phyloP scores from a whole-genome alignment of 768 basidiomycete genomes.

The Rubroboletus pulcherrimus region DNA sequence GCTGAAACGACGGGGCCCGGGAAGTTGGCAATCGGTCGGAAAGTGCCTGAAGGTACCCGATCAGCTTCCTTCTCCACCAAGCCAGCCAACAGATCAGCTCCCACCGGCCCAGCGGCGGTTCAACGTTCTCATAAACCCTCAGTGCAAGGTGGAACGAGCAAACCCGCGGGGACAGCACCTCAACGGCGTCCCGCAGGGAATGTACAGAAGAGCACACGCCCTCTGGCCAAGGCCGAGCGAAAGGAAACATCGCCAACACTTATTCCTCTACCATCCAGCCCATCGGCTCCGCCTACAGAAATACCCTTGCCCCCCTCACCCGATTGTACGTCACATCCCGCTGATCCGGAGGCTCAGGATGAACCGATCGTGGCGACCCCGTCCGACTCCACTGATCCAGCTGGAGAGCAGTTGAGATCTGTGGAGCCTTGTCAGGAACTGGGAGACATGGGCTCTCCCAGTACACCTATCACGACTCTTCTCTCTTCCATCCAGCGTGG shows the following conservation, averaged over 20 bases:
- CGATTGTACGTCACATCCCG: neutral
- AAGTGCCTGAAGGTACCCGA: conserved; percentile 4
- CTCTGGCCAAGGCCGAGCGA: conserved; percentile 8
- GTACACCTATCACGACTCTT: conserved; percentile 66
- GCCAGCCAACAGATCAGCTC: neutral
- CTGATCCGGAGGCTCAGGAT: conserved; percentile 3
- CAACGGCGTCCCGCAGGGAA: conserved; percentile 6
- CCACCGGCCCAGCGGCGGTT: neutral
- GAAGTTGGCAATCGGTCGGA: conserved; percentile 9
- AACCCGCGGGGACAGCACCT: conserved; percentile 2
- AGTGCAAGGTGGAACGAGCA: conserved; percentile 6
- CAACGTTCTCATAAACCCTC: conserved; percentile 12
- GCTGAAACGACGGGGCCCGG: neutral
- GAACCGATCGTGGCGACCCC: neutral
- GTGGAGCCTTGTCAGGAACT: conserved; percentile 1
- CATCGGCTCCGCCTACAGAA: conserved; percentile 16
- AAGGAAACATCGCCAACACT: conserved; percentile 17
- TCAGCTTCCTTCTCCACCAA: conserved; percentile 8
- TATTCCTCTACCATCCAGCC: conserved; percentile 20
- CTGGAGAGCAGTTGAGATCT: neutral
- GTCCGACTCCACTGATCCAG: neutral
- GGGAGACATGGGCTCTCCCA: conserved; percentile 20
- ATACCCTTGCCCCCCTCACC: conserved; percentile 23
- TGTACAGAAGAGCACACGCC: conserved; percentile 8
- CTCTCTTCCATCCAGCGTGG: conserved; percentile 61